phyloP scores from a whole-genome alignment of 371 early-diverging fungal genomes.

The Rhizomucor miehei region DNA sequence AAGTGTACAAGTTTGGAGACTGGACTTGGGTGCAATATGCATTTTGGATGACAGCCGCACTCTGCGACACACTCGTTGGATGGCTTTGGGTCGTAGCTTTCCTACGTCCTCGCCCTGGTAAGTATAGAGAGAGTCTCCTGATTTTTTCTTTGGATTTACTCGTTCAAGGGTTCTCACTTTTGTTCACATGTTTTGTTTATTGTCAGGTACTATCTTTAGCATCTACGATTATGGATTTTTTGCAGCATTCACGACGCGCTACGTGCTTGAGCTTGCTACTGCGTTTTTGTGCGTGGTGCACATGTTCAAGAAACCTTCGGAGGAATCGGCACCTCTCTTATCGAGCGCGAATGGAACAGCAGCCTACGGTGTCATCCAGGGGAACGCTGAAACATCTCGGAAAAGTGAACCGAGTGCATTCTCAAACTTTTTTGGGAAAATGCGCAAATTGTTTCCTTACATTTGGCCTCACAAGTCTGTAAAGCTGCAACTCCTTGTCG shows the following conservation, averaged over 20 bases:
- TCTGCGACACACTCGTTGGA: slow-evolving; percentile 33
- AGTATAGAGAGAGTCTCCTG: not conserved
- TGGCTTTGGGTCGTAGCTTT: slow-evolving; percentile 41
- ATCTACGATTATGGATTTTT: slow-evolving; percentile 27
- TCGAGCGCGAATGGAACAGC: slow-evolving; percentile 8
- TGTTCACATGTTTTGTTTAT: slow-evolving; percentile 5
- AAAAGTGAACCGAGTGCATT: slow-evolving; percentile 15
- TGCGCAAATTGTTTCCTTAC: slow-evolving; percentile 73
- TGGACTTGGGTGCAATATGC: slow-evolving; percentile 49
- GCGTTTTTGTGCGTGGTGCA: slow-evolving; percentile 20
- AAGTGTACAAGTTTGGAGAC: slow-evolving; percentile 33
- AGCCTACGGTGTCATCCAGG: slow-evolving; percentile 16
- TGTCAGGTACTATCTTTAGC: slow-evolving; percentile 24
- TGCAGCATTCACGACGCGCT: slow-evolving; percentile 28
- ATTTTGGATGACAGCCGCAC: slow-evolving; percentile 30
- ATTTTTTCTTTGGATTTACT: not conserved
- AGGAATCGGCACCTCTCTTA: slow-evolving; percentile 10
- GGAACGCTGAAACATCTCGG: slow-evolving; percentile 2
- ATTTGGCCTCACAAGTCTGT: slow-evolving; percentile 79
- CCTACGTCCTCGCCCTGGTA: slow-evolving; percentile 35
- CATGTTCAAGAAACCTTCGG: slow-evolving; percentile 20
- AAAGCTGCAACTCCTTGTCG: slow-evolving; percentile 65
- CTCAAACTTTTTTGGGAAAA: slow-evolving; percentile 49
- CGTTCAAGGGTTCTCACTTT: not conserved
- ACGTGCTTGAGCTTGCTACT: slow-evolving; percentile 18